phyloP scores from a whole-genome alignment of 768 basidiomycete species.

The Boletus subparvulus region DNA sequence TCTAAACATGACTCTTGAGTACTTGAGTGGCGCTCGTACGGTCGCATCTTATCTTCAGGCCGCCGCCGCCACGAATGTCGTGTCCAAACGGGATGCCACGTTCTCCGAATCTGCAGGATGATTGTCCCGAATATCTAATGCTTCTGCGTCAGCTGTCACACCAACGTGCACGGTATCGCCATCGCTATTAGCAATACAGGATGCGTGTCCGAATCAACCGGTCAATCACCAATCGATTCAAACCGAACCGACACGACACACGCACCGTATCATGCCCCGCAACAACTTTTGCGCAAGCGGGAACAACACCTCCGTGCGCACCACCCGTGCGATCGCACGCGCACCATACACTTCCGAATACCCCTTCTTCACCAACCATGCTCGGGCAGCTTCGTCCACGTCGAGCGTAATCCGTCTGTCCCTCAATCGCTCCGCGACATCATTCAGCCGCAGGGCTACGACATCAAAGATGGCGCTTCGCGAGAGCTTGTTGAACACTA shows the following conservation, averaged over 20 bases:
- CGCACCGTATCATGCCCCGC: conserved; percentile 72
- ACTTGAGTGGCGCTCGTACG: neutral
- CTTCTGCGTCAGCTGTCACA: conserved; percentile 41
- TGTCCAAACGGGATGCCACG: neutral
- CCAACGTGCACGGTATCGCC: conserved; percentile 65
- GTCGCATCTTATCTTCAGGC: neutral
- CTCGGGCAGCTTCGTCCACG: conserved; percentile 56
- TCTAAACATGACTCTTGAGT: neutral
- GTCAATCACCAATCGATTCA: neutral
- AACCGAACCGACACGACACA: neutral
- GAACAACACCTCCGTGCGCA: conserved; percentile 78
- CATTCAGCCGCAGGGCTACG: conserved; percentile 71
- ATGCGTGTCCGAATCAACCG: neutral
- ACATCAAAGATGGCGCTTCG: conserved; percentile 72
- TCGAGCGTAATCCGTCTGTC: conserved; percentile 69
- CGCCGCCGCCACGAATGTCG: neutral
- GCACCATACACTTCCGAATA: conserved; percentile 88
- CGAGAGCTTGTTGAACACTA: conserved; percentile 90
- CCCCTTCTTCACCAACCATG: conserved; percentile 73
- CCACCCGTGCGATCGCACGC: conserved; percentile 82
- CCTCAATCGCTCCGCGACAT: conserved; percentile 66
- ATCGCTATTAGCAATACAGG: conserved; percentile 36
- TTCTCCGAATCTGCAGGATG: conserved; percentile 47
- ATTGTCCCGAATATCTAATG: conserved; percentile 60
- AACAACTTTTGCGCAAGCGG: conserved; percentile 80